Base-by-base conservation (phyloP, 371 early-diverging fungal species). In the Umbelopsis sp. region DNA sequence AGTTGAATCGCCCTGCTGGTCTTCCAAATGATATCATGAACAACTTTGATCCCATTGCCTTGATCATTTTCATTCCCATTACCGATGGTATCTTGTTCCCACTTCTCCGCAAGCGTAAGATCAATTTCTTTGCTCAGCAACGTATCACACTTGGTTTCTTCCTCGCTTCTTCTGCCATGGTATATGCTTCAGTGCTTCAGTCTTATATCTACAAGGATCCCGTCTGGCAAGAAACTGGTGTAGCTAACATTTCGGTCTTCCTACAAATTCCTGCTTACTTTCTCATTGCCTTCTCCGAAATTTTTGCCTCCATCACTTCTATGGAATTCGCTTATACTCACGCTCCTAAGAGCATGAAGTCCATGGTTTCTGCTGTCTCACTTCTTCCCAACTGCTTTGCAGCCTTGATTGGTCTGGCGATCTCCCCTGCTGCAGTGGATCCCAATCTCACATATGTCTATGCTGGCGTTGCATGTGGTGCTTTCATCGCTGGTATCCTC, bases 301-400 rank as follows among this genome's bases (percentile, higher is more conserved):
- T 89, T 44, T 89, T 92, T 65, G 80, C 90, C 0, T 88, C 87
- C 24, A 86, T 87, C 63, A 91, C 91, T 1, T 89, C 89, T 18
- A 81, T 91, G 41, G 92, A 92, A 74, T 91, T 85, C 69, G 91
- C 92, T 10, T 92, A 85, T 77, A 87, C 83, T 22, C 86, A 87
- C 65, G 92, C 92, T 4, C 86, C 91, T 0, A 78, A 78, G 3
- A 81, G 83, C 63, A 85, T 91, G 79, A 92, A 91, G 76, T 90
- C 91, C 0, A 76, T 90, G 1, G 86, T 91, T 22, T 87, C 86
- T 71, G 82, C 91, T 11, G 67, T 89, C 20, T 88, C 80, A 67
- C 74, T 92, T 69, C 86, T 89, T 71, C 89, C 91, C 37, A 88
- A 86, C 71, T 89, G 87, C 65, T 83, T 83, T 46, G 89, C 90